Evolutionary conservation across 2,329 filamentous ascomycete genomes (phyloP).

Genomic region (Hymenoscyphus fraxineus): DNA sequence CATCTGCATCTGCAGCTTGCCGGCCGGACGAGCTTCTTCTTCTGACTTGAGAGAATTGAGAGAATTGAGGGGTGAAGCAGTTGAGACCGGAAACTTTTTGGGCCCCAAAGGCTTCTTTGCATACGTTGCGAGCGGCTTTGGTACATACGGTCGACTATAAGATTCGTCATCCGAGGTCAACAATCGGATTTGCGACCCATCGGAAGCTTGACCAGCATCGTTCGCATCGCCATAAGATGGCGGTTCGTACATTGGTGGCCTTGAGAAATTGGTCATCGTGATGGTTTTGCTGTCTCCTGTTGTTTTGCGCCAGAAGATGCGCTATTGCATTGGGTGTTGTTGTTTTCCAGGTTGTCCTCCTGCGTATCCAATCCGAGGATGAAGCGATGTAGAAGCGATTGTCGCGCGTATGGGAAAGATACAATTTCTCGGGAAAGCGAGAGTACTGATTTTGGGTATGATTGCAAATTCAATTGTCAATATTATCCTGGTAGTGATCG

Average conservation of each 20-base stretch:
- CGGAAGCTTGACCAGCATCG: slow-evolving; percentile 40
- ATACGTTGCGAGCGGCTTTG: slow-evolving; percentile 24
- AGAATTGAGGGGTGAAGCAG: slow-evolving; percentile 37
- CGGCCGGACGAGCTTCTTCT: slow-evolving; percentile 36
- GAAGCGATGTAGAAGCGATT: background rate
- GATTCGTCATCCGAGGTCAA: slow-evolving; percentile 61
- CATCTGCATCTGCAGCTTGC: slow-evolving; percentile 37
- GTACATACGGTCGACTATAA: slow-evolving; percentile 53
- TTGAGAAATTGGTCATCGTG: background rate
- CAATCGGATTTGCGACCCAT: slow-evolving; percentile 54
- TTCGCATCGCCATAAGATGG: slow-evolving; percentile 53
- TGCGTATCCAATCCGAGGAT: background rate
- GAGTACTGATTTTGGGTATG: background rate
- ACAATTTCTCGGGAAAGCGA: background rate
- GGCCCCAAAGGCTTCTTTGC: slow-evolving; percentile 23
- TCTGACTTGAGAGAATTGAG: slow-evolving; percentile 39
- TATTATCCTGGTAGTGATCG: background rate
- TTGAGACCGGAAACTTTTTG: slow-evolving; percentile 29
- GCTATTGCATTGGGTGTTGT: background rate
- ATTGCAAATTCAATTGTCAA: background rate
- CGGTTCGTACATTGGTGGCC: slow-evolving; percentile 55
- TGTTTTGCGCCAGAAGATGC: slow-evolving; percentile 2
- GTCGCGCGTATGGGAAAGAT: background rate
- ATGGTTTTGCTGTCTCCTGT: background rate
- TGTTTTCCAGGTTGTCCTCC: background rate